These are phyloP conservation scores for Eremothecium coryli DNA, from an alignment of 1,139 yeast species.

Conservation along the genomic window DNA sequence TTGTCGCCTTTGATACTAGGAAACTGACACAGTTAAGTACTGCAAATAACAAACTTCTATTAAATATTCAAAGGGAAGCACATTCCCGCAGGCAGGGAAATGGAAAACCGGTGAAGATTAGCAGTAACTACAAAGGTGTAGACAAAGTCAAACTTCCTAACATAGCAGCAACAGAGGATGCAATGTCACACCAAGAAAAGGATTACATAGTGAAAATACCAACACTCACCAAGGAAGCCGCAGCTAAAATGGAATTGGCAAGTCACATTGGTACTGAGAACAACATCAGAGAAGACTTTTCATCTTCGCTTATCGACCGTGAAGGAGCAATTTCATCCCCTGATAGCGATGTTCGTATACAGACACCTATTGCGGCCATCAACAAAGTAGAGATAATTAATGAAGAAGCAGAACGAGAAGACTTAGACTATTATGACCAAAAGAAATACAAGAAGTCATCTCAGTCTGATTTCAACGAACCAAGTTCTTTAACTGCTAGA, in stretches of 20 bases:
- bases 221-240: conserved; percentile 44
- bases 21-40: too few species aligned
- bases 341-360: conserved; percentile 10
- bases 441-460: not conserved
- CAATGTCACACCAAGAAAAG: conserved; percentile 30
- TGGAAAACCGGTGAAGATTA: too few species aligned
- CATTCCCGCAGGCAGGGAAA: not conserved
- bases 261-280: not conserved
- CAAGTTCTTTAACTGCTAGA: conserved; percentile 8
- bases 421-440: not conserved
- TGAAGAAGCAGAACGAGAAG: conserved; percentile 8
- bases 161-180: conserved; percentile 9
- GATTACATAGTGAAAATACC: conserved; percentile 48
- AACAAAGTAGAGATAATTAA: conserved; percentile 8
- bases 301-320: not conserved
- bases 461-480: conserved; percentile 4
- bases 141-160: conserved; percentile 12
- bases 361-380: conserved; percentile 7
- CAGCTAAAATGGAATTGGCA: conserved; percentile 38
- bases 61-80: not conserved
- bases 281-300: not conserved
- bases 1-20: conserved; percentile 18
- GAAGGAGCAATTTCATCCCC: conserved; percentile 10
- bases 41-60: not conserved
- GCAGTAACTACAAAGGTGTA: conserved; percentile 5